These are phyloP conservation scores for Rutstroemia sp. DNA, from an alignment of 2,329 filamentous ascomycete species.

Conservation along the genomic window DNA sequence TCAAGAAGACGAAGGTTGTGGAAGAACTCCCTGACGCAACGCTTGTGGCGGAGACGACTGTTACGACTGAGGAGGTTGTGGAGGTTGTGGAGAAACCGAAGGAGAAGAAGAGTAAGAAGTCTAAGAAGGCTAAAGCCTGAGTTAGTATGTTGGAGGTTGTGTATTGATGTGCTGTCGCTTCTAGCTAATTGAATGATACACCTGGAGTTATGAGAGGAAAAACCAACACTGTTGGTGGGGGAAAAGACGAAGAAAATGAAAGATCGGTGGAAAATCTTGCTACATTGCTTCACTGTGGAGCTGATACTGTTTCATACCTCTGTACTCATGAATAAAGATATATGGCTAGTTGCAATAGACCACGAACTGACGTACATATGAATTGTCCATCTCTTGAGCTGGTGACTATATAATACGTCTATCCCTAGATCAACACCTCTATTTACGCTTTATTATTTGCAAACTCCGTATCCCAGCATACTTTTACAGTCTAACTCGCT, in stretches of 20 bases:
- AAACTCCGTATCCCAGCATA: not conserved
- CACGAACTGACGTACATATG: too few relatives aligned
- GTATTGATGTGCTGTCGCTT: too few relatives aligned
- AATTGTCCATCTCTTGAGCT: too few relatives aligned
- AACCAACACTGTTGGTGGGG: not conserved
- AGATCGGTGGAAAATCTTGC: not conserved
- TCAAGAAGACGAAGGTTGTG: conserved; percentile 16
- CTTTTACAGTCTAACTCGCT: not conserved
- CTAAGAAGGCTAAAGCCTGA: conserved; percentile 29
- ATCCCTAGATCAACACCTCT: not conserved
- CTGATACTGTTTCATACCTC: too few relatives aligned
- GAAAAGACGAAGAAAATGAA: not conserved
- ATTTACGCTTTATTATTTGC: not conserved
- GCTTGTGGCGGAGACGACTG: conserved; percentile 25
- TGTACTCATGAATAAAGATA: too few relatives aligned
- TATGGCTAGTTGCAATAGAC: too few relatives aligned
- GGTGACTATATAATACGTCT: too few relatives aligned
- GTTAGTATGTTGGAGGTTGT: not conserved
- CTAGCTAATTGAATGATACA: not conserved
- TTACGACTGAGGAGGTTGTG: conserved; percentile 36
- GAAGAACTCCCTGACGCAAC: conserved; percentile 10
- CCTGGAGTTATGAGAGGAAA: not conserved
- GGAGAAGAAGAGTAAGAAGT: conserved; percentile 20
- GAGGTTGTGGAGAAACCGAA: conserved; percentile 30
- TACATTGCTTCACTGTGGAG: not conserved